Percentiles rank a stretch among this genome's conserved stretches.
Evolutionary conservation across 352 stramenopile genomes (phyloP).

Genomic region (Globisporangium parvum): DNA sequence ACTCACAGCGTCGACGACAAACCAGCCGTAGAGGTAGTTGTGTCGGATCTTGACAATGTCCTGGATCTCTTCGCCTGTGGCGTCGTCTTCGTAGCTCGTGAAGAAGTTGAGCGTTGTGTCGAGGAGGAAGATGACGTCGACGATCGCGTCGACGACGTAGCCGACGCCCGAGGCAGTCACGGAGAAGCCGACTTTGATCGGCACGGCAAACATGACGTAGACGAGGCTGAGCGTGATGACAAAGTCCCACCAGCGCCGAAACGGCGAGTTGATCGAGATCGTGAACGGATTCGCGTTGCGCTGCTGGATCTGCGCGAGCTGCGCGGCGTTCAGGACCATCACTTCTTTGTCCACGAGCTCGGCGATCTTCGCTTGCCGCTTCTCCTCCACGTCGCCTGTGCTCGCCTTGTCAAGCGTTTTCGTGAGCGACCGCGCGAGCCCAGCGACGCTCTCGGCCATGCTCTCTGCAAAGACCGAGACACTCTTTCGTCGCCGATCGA

Average conservation of each 20-base stretch:
- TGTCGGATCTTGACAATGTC: slow-evolving; percentile 43
- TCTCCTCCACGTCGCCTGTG: slow-evolving; percentile 27
- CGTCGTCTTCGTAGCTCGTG: slow-evolving; percentile 58
- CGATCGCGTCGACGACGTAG: slow-evolving; percentile 34
- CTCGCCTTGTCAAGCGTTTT: slow-evolving; percentile 34
- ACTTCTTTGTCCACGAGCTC: slow-evolving; percentile 56
- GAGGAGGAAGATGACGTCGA: slow-evolving; percentile 52
- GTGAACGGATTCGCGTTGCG: slow-evolving; percentile 40
- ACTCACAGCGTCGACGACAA: slow-evolving; percentile 44
- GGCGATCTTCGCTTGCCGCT: slow-evolving; percentile 32
- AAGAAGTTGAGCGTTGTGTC: slow-evolving; percentile 60
- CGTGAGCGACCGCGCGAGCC: background rate
- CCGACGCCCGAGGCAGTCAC: slow-evolving; percentile 23
- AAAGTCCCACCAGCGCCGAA: slow-evolving; percentile 59
- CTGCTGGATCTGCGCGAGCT: slow-evolving; percentile 53
- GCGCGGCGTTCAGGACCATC: slow-evolving; percentile 50
- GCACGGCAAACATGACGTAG: slow-evolving; percentile 49
- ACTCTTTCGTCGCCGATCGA: slow-evolving; percentile 17
- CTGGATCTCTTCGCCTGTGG: slow-evolving; percentile 56
- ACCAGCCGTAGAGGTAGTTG: slow-evolving; percentile 53
- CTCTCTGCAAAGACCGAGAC: slow-evolving; percentile 20
- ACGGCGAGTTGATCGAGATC: slow-evolving; percentile 56
- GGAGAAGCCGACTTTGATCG: slow-evolving; percentile 51
- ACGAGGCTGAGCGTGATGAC: slow-evolving; percentile 39
- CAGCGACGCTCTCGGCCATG: slow-evolving; percentile 14